These are phyloP conservation scores for Penicillium parvum DNA, from an alignment of 495 filamentous ascomycete genomes.

Conservation along the genomic window DNA sequence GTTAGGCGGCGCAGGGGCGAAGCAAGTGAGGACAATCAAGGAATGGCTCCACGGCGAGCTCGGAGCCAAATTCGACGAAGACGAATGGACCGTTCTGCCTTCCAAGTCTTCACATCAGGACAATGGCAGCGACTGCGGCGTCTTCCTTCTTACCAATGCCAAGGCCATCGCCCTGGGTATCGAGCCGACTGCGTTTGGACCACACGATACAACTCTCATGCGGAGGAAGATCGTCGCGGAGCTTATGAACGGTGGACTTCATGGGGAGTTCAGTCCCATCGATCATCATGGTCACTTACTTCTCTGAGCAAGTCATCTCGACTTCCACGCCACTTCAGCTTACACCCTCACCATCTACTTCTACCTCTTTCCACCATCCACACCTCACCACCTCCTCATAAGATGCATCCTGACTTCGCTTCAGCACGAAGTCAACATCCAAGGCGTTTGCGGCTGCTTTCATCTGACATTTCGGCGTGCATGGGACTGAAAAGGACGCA, in stretches of 20 bases:
- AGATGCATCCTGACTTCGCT: too few relatives aligned
- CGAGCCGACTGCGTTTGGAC: conserved; percentile 54
- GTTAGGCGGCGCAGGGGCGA: conserved; percentile 39
- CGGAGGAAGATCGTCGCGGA: conserved; percentile 64
- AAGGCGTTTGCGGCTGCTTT: conserved; percentile 10
- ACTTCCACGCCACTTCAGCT: neutral
- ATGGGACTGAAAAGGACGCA: conserved; percentile 16
- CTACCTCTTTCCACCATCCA: neutral
- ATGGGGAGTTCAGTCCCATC: conserved; percentile 36
- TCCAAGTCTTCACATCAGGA: conserved; percentile 52
- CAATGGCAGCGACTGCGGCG: conserved; percentile 77
- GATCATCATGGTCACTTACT: conserved; percentile 16
- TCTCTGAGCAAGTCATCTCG: conserved; percentile 15
- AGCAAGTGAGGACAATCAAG: conserved; percentile 39
- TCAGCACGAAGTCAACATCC: conserved; percentile 1
- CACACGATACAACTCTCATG: conserved; percentile 54
- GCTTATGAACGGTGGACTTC: conserved; percentile 62
- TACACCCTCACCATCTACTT: neutral
- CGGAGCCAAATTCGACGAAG: conserved; percentile 48
- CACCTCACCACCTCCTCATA: conserved; percentile 1
- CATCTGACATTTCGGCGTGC: conserved; percentile 9
- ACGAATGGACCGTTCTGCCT: conserved; percentile 57
- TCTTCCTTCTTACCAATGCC: conserved; percentile 71
- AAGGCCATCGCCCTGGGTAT: conserved; percentile 63
- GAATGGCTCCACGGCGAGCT: conserved; percentile 58